Conservation (phyloP, 2,329 filamentous ascomycete genomes). For the Ceratocystis papillata region DNA sequence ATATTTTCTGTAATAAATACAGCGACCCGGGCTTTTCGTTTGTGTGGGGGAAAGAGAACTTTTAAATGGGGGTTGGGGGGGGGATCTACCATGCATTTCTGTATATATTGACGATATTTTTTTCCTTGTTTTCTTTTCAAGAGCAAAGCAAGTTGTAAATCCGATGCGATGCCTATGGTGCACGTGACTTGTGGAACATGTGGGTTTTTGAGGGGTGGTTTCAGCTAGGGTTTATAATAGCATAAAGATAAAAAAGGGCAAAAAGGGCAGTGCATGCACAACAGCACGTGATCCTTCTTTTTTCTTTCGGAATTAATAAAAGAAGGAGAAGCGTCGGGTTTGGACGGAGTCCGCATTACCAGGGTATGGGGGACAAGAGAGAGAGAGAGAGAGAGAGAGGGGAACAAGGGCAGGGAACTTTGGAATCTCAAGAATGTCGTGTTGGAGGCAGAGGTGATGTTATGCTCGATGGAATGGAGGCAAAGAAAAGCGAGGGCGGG, state of each 20-base stretch:
- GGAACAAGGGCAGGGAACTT: background rate
- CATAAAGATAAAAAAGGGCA: too few relatives aligned
- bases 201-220: background rate
- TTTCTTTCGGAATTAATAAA: background rate
- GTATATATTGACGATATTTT: too few relatives aligned
- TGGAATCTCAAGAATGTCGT: background rate
- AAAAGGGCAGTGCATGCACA: too few relatives aligned
- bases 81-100: too few relatives aligned
- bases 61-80: constrained; percentile 34
- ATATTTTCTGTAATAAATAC: constrained; percentile 81
- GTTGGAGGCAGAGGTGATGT: too few relatives aligned
- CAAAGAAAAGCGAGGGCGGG: too few relatives aligned
- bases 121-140: too few relatives aligned
- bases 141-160: background rate
- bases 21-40: constrained; percentile 66
- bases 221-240: background rate
- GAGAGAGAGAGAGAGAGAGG: background rate
- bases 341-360: background rate
- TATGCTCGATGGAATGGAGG: too few relatives aligned
- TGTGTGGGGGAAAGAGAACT: constrained; percentile 61
- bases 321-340: background rate
- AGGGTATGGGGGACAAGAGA: background rate
- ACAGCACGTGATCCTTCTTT: too few relatives aligned
- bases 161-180: background rate
- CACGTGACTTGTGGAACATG: background rate